Base-by-base conservation (phyloP, 176 grass and related monocot species). In the Bolboschoenus planiculmis region DNA sequence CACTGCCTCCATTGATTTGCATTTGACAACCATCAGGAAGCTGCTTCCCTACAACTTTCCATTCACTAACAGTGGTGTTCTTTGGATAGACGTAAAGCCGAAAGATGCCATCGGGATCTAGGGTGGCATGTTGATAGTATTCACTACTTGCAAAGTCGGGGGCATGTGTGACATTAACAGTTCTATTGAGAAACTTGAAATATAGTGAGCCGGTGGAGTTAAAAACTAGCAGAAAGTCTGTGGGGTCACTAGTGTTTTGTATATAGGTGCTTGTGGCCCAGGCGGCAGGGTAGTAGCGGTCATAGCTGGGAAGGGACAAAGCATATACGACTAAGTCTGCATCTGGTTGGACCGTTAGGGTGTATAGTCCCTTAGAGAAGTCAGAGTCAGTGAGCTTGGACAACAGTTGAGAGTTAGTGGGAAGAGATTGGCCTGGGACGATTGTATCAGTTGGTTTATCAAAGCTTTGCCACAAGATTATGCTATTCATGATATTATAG, bases 51-150 rank as follows among this genome's bases (percentile, higher is more conserved):
- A 14, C 26, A 8, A 59, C 31, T 5, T 48, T 44, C 71, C 37
- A 56, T n/a, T 18, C 34, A 43, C 58, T n/a, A 9, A 15, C 18
- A 31, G 2, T 54, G 5, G 35, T 27, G 0, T 66, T 84, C 34
- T 84, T 91, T 2, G 73, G 72, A 31, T 84, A 82, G 26, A 77
- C 11, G 4, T 91, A 91, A 15, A 83, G 29, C 10, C 83, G 84
- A 10, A 88, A 84, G 39, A 88, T 40, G 1, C 86, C 90, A 9
- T 91, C 81, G 20, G 79, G 81, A 55, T 91, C 90, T 24, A 91
- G 55, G 18, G 83, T 91, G 8, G 80, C 84, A 33, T 60, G 63
- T 35, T 88, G 80, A 59, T 70, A 84, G 33, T 54, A 84, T 30
- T 71, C 6, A 24, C 10, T 4, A 4, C 75, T 42, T 4, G 86